phyloP scores from a whole-genome alignment of 139 green algal species.

The Volvox reticuliferus region DNA sequence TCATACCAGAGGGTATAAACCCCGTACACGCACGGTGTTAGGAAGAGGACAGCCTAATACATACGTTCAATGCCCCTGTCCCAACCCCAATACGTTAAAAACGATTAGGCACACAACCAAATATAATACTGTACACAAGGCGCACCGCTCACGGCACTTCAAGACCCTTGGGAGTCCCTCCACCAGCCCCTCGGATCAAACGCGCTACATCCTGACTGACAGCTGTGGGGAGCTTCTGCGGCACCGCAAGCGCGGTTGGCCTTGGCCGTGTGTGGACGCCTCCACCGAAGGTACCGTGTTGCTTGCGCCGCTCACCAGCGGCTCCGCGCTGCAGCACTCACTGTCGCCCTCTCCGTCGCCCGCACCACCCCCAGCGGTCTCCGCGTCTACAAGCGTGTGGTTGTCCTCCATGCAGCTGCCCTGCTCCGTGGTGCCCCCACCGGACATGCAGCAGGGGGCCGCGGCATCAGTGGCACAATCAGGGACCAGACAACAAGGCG shows the following conservation, averaged over 20 bases:
- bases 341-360: constrained; percentile 21
- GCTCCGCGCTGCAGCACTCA: constrained; percentile 42
- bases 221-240: constrained; percentile 39
- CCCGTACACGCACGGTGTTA: no score
- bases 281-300: constrained; percentile 46
- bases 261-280: constrained; percentile 41
- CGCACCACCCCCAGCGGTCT: constrained; percentile 11
- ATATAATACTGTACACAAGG: no score
- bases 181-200: no score
- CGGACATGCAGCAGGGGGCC: constrained; percentile 1
- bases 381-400: constrained; percentile 44
- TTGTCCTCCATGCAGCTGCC: constrained; percentile 51
- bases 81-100: no score
- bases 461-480: constrained; percentile 39
- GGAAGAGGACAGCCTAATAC: no score
- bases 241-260: neutral
- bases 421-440: constrained; percentile 43
- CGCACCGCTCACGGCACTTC: no score
- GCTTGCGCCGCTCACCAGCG: constrained; percentile 32
- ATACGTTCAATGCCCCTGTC: no score
- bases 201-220: constrained; percentile 27
- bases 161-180: no score
- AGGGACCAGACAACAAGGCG: neutral
- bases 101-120: no score
- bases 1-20: no score